Base-by-base conservation (phyloP, 495 filamentous ascomycete genomes). In the Annulohypoxylon moriforme region DNA sequence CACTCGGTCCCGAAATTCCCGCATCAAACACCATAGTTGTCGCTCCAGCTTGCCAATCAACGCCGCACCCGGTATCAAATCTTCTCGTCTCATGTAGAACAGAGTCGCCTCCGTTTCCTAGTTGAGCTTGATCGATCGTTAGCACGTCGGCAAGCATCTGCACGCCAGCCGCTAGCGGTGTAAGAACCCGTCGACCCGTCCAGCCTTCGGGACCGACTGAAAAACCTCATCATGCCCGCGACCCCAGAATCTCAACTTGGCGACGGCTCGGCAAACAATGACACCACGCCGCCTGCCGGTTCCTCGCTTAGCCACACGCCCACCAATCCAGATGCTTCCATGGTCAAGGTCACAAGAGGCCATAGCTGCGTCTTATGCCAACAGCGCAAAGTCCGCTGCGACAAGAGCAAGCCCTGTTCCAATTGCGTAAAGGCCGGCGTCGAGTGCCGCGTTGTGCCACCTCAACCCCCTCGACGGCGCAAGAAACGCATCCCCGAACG, bases 321-420 rank as follows among this genome's bases (percentile, higher is more conserved):
- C 31, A 61, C 60, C 53, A 72, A 74, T 34, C 58, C 66, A 59
- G 76, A 82, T 65, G 66, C 79, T 36, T 79, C 80, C 72, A 77
- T 75, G 60, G 77, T 85, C 69, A 86, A 86, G 71, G 78, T 86
- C 75, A 86, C 84, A 20, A 77, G 84, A 61, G 84, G 84, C 38
- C 87, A 86, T 73, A 90, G 89, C 34, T 92, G 89, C 69, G 84
- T 90, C 38, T 76, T 89, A 47, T 92, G 90, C 72, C 86, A 89
- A 69, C 87, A 87, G 66, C 84, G 89, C 53, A 92, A 91, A 77
- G 90, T 91, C 56, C 86, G 86, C 64, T 92, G 90, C 76, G 88
- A 91, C 76, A 85, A 87, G 76, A 82, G 85, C 65, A 85, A 89
- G 68, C 88, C 87, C 33, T 92, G 90, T 42, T 86, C 87, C 55